A percentile compares a stretch with the other conserved stretches of the same genome.
Evolutionary conservation across 805 yeast genomes (phyloP).

Genomic region (Candida sanyiensis): DNA sequence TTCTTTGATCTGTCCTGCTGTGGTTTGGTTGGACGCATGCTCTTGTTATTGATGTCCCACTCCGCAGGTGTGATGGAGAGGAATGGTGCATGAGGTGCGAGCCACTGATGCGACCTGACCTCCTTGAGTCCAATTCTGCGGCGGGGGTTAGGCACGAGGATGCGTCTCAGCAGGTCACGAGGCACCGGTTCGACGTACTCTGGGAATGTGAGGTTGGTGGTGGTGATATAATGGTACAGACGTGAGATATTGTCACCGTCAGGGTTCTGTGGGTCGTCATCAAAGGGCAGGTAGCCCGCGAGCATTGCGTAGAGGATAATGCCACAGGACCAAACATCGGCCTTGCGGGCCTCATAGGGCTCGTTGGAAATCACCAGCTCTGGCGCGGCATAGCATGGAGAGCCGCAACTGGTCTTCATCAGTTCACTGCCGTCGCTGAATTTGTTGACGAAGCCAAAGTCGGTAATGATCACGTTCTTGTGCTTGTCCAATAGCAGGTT

Average conservation of each 20-base stretch:
- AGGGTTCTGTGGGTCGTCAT: conserved; percentile 94
- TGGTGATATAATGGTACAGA: conserved; percentile 85
- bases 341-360: conserved; percentile 88
- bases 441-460: conserved; percentile 87
- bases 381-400: conserved; percentile 98
- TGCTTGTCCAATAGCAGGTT: conserved; percentile 51
- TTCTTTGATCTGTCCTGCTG: conserved; percentile 22
- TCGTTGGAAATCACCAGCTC: conserved; percentile 84
- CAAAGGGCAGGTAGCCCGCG: conserved; percentile 95
- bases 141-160: conserved; percentile 79
- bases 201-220: conserved; percentile 90
- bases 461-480: conserved; percentile 64
- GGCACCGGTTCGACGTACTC: conserved; percentile 88
- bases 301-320: conserved; percentile 94
- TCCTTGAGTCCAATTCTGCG: conserved; percentile 64
- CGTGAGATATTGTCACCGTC: conserved; percentile 92
- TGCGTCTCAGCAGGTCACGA: conserved; percentile 80
- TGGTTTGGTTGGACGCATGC: neutral
- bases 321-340: conserved; percentile 97
- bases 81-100: conserved; percentile 76
- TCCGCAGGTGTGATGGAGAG: conserved; percentile 80
- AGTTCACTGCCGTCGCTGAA: conserved; percentile 56
- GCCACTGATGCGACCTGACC: conserved; percentile 82
- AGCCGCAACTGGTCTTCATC: conserved; percentile 94
- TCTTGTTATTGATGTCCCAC: conserved; percentile 59